These are phyloP conservation scores for Globisporangium iwayamae DNA, from an alignment of 352 stramenopile species.

Conservation along the genomic window DNA sequence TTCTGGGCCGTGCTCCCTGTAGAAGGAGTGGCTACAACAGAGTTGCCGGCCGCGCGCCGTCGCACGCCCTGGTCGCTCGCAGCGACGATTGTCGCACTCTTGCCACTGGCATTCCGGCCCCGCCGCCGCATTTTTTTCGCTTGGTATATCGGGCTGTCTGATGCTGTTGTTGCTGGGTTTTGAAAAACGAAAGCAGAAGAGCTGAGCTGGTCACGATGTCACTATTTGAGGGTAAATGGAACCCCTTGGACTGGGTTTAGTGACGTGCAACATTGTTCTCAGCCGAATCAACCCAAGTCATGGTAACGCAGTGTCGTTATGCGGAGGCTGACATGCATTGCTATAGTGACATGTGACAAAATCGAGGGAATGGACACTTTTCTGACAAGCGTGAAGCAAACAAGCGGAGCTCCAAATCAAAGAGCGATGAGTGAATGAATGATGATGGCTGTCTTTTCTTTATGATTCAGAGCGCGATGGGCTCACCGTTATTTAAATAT, in stretches of 20 bases:
- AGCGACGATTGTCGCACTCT: not conserved
- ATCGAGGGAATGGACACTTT: not conserved
- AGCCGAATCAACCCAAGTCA: not conserved
- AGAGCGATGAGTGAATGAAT: not conserved
- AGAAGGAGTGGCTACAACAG: not conserved
- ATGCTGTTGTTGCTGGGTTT: not conserved
- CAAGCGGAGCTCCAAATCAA: not conserved
- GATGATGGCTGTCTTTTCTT: not conserved
- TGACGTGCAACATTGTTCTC: constrained; percentile 3
- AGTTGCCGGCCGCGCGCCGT: not conserved
- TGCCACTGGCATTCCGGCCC: constrained; percentile 5
- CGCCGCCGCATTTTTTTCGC: constrained; percentile 7
- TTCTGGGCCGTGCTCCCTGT: not conserved
- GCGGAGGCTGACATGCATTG: not conserved
- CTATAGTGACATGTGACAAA: not conserved
- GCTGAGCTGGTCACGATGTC: not conserved
- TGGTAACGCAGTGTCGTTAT: not conserved
- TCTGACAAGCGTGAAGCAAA: not conserved
- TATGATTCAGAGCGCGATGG: constrained; percentile 43
- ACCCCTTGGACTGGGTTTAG: not conserved
- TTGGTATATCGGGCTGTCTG: too few relatives aligned
- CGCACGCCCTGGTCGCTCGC: constrained; percentile 14
- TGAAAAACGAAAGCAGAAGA: constrained; percentile 8
- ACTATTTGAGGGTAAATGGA: not conserved
- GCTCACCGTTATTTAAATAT: constrained; percentile 71